Evolutionary conservation across 2,329 filamentous ascomycete genomes (phyloP).

Genomic region (Aureobasidium subglaciale): DNA sequence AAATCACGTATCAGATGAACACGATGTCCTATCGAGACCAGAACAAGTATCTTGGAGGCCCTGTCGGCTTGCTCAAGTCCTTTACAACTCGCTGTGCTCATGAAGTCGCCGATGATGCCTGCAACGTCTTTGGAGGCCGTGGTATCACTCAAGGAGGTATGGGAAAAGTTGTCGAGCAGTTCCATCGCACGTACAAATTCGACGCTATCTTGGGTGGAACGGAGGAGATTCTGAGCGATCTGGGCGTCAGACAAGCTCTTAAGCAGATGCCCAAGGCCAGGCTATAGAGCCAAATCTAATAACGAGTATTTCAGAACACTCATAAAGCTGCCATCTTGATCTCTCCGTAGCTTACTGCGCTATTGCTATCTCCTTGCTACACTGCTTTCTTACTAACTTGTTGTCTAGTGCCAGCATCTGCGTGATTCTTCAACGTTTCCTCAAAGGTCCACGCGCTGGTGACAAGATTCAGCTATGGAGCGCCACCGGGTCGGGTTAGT

Average conservation of each 20-base stretch:
- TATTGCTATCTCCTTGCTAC: too few species aligned
- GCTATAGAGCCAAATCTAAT: slow-evolving; percentile 45
- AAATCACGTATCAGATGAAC: slow-evolving; percentile 81
- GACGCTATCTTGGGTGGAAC: slow-evolving; percentile 62
- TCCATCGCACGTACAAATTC: slow-evolving; percentile 76
- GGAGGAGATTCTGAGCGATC: slow-evolving; percentile 73
- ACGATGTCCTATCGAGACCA: slow-evolving; percentile 76
- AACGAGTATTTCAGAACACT: too few species aligned
- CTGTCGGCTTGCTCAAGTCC: slow-evolving; percentile 77
- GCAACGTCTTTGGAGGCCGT: slow-evolving; percentile 80
- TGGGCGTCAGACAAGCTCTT: slow-evolving; percentile 78
- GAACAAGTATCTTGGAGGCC: slow-evolving; percentile 66
- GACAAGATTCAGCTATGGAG: too few species aligned
- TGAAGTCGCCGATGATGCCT: slow-evolving; percentile 74
- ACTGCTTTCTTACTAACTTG: too few species aligned
- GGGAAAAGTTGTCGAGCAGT: slow-evolving; percentile 76
- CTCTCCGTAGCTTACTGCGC: too few species aligned
- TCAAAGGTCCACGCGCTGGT: too few species aligned
- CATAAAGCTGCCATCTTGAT: too few species aligned
- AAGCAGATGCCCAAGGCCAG: slow-evolving; percentile 79
- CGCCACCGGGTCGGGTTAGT: too few species aligned
- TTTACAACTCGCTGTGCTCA: slow-evolving; percentile 69
- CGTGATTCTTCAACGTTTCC: too few species aligned
- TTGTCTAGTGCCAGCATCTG: too few species aligned
- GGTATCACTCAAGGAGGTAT: slow-evolving; percentile 75